Conservation (phyloP, 352 stramenopile species). For the Globisporangium cederbergense region DNA sequence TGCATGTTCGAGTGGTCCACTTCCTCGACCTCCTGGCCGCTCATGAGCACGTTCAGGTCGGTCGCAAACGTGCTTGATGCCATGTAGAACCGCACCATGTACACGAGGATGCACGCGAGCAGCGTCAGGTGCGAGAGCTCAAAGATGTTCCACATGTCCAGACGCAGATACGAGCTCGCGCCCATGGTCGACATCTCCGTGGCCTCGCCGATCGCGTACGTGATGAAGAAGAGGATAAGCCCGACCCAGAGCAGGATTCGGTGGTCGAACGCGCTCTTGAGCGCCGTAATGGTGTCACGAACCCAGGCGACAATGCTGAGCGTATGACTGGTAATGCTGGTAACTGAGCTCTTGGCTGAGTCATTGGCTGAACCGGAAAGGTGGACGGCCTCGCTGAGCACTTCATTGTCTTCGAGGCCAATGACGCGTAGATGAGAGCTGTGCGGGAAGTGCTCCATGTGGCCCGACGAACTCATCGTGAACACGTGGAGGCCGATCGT, state of each 20-base stretch:
- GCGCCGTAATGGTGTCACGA: conserved; percentile 8
- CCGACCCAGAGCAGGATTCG: conserved; percentile 66
- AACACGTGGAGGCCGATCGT: conserved; percentile 85
- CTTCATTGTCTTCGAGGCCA: conserved; percentile 60
- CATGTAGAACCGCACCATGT: conserved; percentile 67
- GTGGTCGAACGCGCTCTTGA: conserved; percentile 41
- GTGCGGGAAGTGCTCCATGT: conserved; percentile 79
- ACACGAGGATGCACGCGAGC: conserved; percentile 55
- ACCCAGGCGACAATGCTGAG: conserved; percentile 1
- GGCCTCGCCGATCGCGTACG: conserved; percentile 75
- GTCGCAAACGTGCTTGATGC: conserved; percentile 46
- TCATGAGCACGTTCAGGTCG: conserved; percentile 40
- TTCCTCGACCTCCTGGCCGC: conserved; percentile 32
- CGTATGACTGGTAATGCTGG: background rate
- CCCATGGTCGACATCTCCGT: conserved; percentile 83
- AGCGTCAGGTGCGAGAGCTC: conserved; percentile 75
- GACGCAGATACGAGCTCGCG: conserved; percentile 61
- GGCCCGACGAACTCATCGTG: conserved; percentile 71
- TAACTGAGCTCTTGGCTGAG: background rate
- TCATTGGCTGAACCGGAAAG: background rate
- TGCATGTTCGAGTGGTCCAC: conserved; percentile 64
- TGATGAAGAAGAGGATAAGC: conserved; percentile 70
- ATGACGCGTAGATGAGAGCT: conserved; percentile 80
- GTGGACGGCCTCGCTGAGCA: conserved; percentile 16
- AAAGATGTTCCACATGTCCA: conserved; percentile 89